Conservation (phyloP, 345 rosid genomes). For the Eucalyptus erythrocorys region DNA sequence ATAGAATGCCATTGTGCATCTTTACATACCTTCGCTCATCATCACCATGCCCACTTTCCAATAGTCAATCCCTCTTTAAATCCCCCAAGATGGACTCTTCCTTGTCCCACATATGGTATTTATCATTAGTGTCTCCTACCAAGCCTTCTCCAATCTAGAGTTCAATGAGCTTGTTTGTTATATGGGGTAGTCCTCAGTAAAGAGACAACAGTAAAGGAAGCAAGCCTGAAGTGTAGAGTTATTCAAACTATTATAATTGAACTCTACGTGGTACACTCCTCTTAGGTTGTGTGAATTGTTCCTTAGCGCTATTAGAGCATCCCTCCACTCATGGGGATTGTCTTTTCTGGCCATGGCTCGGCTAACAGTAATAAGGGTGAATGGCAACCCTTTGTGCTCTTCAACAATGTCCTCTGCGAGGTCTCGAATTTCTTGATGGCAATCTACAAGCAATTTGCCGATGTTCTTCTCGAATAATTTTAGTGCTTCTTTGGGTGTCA, state of each 20-base stretch:
- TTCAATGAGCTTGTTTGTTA: neutral
- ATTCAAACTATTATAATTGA: neutral
- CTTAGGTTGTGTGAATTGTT: neutral
- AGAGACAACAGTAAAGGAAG: constrained; percentile 2
- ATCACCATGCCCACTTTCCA: neutral
- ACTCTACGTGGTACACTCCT: neutral
- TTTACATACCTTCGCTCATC: neutral
- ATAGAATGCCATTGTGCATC: constrained; percentile 3
- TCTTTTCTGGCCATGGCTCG: neutral
- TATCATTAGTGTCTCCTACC: neutral
- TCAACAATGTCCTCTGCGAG: neutral
- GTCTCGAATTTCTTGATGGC: neutral
- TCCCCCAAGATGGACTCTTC: neutral
- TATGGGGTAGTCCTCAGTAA: neutral
- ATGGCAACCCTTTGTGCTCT: neutral
- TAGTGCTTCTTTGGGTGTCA: neutral
- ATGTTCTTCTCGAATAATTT: neutral
- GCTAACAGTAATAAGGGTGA: neutral
- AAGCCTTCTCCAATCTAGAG: constrained; percentile 14
- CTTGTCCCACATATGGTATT: neutral
- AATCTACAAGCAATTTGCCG: neutral
- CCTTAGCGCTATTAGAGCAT: neutral
- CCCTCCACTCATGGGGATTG: neutral
- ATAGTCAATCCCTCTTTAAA: neutral
- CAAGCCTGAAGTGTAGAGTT: neutral